These are phyloP conservation scores for Byssothecium circinans DNA, from an alignment of 2,329 filamentous ascomycete genomes.

Conservation along the genomic window DNA sequence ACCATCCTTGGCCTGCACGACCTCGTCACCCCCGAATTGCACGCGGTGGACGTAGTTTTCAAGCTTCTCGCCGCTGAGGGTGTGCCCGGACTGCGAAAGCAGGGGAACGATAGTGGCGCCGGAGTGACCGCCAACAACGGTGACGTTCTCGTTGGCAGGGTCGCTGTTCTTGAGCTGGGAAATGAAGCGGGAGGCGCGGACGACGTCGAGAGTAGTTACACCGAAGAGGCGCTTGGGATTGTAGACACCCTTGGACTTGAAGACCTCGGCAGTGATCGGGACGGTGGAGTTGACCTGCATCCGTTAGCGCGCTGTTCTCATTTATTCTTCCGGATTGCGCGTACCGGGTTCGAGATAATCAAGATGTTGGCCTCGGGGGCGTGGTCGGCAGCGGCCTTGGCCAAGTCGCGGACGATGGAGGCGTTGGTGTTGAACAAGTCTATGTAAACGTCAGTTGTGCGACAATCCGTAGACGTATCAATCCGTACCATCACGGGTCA, in stretches of 20 bases:
- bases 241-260: slow-evolving; percentile 94
- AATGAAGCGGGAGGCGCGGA: slow-evolving; percentile 97
- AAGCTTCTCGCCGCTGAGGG: slow-evolving; percentile 74
- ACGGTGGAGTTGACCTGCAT: slow-evolving; percentile 91
- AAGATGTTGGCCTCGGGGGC: slow-evolving; percentile 92
- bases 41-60: slow-evolving; percentile 86
- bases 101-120: slow-evolving; percentile 98
- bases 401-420: slow-evolving; percentile 97
- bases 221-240: slow-evolving; percentile 99
- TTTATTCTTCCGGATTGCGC: slow-evolving; percentile 18
- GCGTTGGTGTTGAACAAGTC: slow-evolving; percentile 99
- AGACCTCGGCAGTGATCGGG: slow-evolving; percentile 94
- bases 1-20: slow-evolving; percentile 98
- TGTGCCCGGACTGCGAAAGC: slow-evolving; percentile 90
- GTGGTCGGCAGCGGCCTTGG: slow-evolving; percentile 88
- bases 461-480: not conserved
- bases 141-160: slow-evolving; percentile 90
- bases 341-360: slow-evolving; percentile 94
- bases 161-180: slow-evolving; percentile 89
- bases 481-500: slow-evolving; percentile 84
- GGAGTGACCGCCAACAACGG: slow-evolving; percentile 95
- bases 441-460: slow-evolving; percentile 33
- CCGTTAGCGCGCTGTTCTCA: slow-evolving; percentile 11
- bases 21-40: slow-evolving; percentile 98
- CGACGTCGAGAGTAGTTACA: slow-evolving; percentile 98